These are phyloP conservation scores for Colletotrichum tamarilloi DNA, from an alignment of 2,329 filamentous ascomycete genomes.

Conservation along the genomic window DNA sequence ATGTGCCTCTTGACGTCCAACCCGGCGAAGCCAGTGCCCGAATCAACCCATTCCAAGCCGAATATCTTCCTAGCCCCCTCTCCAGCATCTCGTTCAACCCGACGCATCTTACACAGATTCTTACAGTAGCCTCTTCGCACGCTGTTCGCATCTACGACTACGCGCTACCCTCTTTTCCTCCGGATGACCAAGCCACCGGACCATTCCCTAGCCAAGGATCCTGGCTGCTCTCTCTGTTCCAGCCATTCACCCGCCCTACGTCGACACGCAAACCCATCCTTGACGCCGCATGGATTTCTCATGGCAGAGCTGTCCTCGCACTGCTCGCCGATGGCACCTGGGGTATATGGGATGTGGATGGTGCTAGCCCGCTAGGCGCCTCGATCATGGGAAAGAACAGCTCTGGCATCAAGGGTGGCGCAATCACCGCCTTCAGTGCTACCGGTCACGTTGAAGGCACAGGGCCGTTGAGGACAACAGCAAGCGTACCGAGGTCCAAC, in stretches of 20 bases:
- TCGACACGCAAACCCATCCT: conserved; percentile 68
- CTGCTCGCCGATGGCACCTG: conserved; percentile 73
- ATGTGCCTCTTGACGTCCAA: conserved; percentile 61
- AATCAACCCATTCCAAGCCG: conserved; percentile 68
- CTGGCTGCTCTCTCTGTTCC: conserved; percentile 72
- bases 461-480: conserved; percentile 57
- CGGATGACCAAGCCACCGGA: conserved; percentile 62
- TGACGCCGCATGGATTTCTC: conserved; percentile 70
- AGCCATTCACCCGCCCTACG: conserved; percentile 63
- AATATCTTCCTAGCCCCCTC: conserved; percentile 66
- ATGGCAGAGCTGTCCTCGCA: conserved; percentile 68
- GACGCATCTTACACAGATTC: conserved; percentile 66
- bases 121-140: conserved; percentile 65
- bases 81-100: conserved; percentile 71
- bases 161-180: conserved; percentile 61
- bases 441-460: conserved; percentile 72
- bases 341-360: conserved; percentile 76
- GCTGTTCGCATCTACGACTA: conserved; percentile 73
- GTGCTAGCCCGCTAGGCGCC: conserved; percentile 60
- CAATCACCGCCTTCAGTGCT: conserved; percentile 67
- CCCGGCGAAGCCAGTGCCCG: conserved; percentile 39
- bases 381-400: conserved; percentile 61
- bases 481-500: conserved; percentile 22
- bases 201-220: conserved; percentile 69
- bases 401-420: conserved; percentile 66